Conservation (phyloP, 2,329 filamentous ascomycete species). For the Fusarium algeriense region DNA sequence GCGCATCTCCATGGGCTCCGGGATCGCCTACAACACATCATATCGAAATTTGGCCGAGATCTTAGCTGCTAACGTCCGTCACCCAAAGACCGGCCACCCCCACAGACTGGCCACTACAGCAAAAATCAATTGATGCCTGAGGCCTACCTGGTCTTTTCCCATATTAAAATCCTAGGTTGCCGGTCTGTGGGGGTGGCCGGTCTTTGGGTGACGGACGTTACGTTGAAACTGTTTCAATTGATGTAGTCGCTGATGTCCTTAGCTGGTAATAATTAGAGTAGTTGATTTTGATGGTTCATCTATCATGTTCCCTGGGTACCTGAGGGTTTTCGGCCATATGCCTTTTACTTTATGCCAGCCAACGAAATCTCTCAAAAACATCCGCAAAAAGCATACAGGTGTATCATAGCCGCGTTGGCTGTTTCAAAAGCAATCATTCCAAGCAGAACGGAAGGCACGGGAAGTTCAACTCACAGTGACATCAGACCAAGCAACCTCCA, state of each 20-base stretch:
- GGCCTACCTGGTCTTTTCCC: too few species aligned
- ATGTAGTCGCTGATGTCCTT: neutral
- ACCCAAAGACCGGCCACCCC: too few species aligned
- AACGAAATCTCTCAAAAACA: neutral
- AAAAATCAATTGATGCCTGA: too few species aligned
- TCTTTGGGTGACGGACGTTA: too few species aligned
- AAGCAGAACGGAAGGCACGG: neutral
- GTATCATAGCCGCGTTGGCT: neutral
- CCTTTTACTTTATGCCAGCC: neutral
- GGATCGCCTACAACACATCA: constrained; percentile 41
- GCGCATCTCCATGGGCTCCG: constrained; percentile 40
- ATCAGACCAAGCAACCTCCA: constrained; percentile 2
- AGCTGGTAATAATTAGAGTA: neutral
- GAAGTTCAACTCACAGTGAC: constrained; percentile 6
- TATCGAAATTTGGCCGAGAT: constrained; percentile 36
- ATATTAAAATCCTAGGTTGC: too few species aligned
- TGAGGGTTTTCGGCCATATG: neutral
- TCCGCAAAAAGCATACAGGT: neutral
- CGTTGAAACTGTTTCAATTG: neutral
- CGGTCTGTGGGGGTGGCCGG: too few species aligned
- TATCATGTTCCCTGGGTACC: neutral
- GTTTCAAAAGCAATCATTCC: neutral
- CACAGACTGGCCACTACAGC: too few species aligned
- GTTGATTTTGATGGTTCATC: neutral
- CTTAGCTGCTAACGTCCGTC: too few species aligned